phyloP scores from a whole-genome alignment of 345 rosid species.

The Brassica incana region DNA sequence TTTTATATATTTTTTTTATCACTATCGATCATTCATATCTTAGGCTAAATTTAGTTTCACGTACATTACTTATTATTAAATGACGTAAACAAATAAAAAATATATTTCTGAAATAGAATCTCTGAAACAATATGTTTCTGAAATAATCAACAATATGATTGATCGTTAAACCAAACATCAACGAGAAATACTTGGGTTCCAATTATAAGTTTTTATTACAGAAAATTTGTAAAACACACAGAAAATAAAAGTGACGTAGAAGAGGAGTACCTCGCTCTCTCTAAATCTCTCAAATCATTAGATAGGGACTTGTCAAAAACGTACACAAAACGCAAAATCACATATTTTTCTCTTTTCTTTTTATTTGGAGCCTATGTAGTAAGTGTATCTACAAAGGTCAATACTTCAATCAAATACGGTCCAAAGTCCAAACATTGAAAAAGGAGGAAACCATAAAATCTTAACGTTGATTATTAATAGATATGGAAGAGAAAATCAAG shows the following conservation, averaged over 20 bases:
- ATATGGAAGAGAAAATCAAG: conserved; percentile 26
- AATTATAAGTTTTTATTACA: not conserved
- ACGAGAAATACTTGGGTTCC: not conserved
- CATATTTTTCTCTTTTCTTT: conserved; percentile 26
- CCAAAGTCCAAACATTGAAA: conserved; percentile 5
- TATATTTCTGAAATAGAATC: not conserved
- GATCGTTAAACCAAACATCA: not conserved
- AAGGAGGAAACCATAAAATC: conserved; percentile 36
- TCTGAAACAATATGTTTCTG: not conserved
- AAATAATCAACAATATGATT: not conserved
- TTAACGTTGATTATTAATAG: conserved; percentile 24
- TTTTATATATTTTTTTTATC: not conserved
- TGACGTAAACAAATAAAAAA: not conserved
- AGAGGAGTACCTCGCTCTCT: conserved; percentile 1
- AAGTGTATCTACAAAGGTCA: conserved; percentile 12
- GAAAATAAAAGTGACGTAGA: not conserved
- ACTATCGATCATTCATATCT: not conserved
- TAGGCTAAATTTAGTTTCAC: not conserved
- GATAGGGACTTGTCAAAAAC: conserved; percentile 33
- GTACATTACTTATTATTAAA: not conserved
- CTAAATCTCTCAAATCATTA: conserved; percentile 21
- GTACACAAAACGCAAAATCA: conserved; percentile 27
- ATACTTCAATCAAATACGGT: conserved; percentile 31
- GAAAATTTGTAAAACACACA: not conserved
- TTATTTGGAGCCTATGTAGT: not conserved